These are phyloP conservation scores for Saccharomyces hybrid DNA, from an alignment of 1,139 yeast species.

Conservation along the genomic window DNA sequence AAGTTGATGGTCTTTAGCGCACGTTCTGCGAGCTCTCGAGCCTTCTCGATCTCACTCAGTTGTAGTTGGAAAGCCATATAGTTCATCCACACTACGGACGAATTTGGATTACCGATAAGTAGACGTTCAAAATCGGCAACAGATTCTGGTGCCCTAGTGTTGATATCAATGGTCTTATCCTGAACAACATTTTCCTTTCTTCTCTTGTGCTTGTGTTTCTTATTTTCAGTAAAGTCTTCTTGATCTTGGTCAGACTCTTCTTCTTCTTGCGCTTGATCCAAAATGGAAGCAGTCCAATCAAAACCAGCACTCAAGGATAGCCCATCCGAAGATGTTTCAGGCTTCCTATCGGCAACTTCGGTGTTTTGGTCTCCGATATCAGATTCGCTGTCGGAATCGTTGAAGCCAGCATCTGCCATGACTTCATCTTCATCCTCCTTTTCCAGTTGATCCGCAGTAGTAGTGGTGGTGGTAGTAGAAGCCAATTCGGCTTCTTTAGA, in stretches of 20 bases:
- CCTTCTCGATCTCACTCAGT: slow-evolving; percentile 86
- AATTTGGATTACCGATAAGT: slow-evolving; percentile 84
- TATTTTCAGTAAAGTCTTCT: slow-evolving; percentile 44
- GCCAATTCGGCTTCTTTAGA: slow-evolving; percentile 84
- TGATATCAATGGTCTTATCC: slow-evolving; percentile 80
- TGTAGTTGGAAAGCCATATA: slow-evolving; percentile 97
- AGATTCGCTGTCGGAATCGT: slow-evolving; percentile 17
- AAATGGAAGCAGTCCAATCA: slow-evolving; percentile 88
- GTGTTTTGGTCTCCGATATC: slow-evolving; percentile 17
- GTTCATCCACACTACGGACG: slow-evolving; percentile 94
- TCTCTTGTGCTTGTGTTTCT: slow-evolving; percentile 38
- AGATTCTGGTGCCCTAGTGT: slow-evolving; percentile 84
- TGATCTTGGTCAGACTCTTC: slow-evolving; percentile 47
- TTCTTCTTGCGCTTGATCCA: slow-evolving; percentile 66
- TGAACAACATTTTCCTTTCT: slow-evolving; percentile 46
- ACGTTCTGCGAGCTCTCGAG: slow-evolving; percentile 86
- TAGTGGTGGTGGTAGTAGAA: slow-evolving; percentile 42
- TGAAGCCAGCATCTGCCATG: slow-evolving; percentile 22
- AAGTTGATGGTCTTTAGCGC: slow-evolving; percentile 85
- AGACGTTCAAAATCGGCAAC: slow-evolving; percentile 86
- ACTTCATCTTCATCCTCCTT: slow-evolving; percentile 27
- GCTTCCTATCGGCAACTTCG: slow-evolving; percentile 17
- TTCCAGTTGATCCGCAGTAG: slow-evolving; percentile 33
- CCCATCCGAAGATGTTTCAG: slow-evolving; percentile 39
- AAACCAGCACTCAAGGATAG: slow-evolving; percentile 68